Evolutionary conservation across 75 land plant species (phyloP).

Genomic region (Pinus albicaulis): DNA sequence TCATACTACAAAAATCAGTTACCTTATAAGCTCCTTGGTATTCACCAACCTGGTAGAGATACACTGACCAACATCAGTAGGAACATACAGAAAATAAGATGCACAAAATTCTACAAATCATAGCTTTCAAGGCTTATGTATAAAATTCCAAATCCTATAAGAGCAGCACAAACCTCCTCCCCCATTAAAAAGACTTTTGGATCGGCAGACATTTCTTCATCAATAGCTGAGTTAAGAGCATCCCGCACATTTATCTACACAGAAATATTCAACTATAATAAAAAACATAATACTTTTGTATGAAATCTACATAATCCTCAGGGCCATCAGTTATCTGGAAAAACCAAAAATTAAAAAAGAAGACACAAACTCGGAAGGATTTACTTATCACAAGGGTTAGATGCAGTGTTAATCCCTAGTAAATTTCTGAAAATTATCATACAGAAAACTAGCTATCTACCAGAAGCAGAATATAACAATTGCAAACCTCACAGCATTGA

Average conservation of each 20-base stretch:
- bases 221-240: conserved; percentile 84
- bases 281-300: no score
- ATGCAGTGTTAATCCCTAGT: no score
- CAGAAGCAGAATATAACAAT: no score
- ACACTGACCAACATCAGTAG: conserved; percentile 3
- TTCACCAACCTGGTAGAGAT: conserved; percentile 75
- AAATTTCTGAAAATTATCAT: no score
- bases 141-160: background rate
- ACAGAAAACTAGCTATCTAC: no score
- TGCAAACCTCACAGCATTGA: no score
- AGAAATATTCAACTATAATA: no score
- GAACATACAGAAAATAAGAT: conserved; percentile 1
- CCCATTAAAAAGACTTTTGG: conserved; percentile 83
- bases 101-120: background rate
- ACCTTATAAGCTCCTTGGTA: conserved; percentile 99
- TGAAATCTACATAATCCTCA: no score
- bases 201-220: conserved; percentile 90
- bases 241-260: conserved; percentile 81
- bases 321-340: no score
- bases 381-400: no score
- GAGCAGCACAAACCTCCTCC: conserved; percentile 62
- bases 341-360: no score
- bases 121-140: background rate
- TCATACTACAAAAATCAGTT: background rate
- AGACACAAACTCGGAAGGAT: no score